Conservation (phyloP, 257 asterid genomes). For the Plantago major region DNA sequence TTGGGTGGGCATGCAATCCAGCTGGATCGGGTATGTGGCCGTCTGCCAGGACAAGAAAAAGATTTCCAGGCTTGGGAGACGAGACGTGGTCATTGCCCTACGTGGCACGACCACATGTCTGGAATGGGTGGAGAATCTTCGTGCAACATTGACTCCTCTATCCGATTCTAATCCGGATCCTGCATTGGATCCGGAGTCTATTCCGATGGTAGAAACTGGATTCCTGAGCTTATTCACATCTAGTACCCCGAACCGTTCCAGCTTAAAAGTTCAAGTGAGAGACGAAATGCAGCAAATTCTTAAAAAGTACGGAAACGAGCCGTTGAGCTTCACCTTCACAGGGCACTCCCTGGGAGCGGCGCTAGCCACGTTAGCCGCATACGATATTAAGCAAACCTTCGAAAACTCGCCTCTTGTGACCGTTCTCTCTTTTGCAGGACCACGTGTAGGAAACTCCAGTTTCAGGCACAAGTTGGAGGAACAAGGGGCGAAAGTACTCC, state of each 20-base stretch:
- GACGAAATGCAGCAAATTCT: constrained; percentile 48
- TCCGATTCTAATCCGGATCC: background rate
- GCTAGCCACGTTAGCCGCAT: constrained; percentile 79
- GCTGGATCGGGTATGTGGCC: constrained; percentile 89
- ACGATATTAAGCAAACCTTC: constrained; percentile 61
- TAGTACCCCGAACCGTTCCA: constrained; percentile 27
- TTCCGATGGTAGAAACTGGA: constrained; percentile 89
- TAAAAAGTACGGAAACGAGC: constrained; percentile 43
- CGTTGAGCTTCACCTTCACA: constrained; percentile 72
- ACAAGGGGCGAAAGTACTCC: constrained; percentile 66
- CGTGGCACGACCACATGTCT: constrained; percentile 83
- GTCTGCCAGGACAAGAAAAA: constrained; percentile 57
- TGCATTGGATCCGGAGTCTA: background rate
- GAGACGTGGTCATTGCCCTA: constrained; percentile 80
- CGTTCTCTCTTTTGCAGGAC: constrained; percentile 90
- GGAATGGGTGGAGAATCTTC: constrained; percentile 84
- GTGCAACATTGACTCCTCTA: constrained; percentile 65
- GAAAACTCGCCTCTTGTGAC: constrained; percentile 49
- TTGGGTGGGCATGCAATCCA: constrained; percentile 53
- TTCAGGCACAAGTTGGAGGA: constrained; percentile 57
- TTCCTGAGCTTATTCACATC: constrained; percentile 84
- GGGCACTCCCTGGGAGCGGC: constrained; percentile 99
- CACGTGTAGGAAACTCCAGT: constrained; percentile 79
- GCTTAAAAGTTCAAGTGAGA: constrained; percentile 46
- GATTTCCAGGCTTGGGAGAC: constrained; percentile 69